Evolutionary conservation across 2,329 filamentous ascomycete genomes (phyloP).

Genomic region (Ophiostoma sp.): DNA sequence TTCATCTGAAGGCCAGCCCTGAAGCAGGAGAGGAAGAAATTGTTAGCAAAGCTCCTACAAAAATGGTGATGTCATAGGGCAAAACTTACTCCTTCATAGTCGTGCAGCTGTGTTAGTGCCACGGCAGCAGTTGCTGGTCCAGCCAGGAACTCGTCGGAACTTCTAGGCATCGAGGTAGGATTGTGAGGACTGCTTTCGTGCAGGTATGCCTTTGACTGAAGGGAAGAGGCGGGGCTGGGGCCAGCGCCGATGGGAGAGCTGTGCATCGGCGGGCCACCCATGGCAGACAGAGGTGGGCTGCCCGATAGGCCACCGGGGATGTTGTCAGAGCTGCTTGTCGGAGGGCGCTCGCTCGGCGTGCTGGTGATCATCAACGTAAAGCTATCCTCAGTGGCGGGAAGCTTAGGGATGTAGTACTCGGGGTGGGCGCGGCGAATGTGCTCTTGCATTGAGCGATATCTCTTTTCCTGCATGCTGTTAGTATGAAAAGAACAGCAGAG

Average conservation of each 20-base stretch:
- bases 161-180: conserved; percentile 53
- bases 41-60: background rate
- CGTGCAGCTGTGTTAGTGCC: conserved; percentile 75
- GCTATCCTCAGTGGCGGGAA: conserved; percentile 96
- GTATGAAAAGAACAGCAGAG: background rate
- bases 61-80: background rate
- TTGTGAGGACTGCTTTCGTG: conserved; percentile 54
- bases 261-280: background rate
- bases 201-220: conserved; percentile 44
- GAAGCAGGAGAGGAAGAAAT: background rate
- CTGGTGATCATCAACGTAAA: conserved; percentile 95
- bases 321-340: conserved; percentile 6
- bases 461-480: conserved; percentile 33
- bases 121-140: conserved; percentile 70
- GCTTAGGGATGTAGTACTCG: conserved; percentile 94
- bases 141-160: conserved; percentile 62
- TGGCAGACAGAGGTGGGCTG: conserved; percentile 8
- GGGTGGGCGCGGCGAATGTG: conserved; percentile 96
- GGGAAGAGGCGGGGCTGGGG: background rate
- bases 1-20: conserved; percentile 72
- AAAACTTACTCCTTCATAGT: conserved; percentile 61
- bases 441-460: conserved; percentile 97
- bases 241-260: conserved; percentile 10
- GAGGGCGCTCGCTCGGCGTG: conserved; percentile 52
- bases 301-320: conserved; percentile 15